Base-by-base conservation (phyloP, 2,329 filamentous ascomycete genomes). In the Aspergillus sp. region DNA sequence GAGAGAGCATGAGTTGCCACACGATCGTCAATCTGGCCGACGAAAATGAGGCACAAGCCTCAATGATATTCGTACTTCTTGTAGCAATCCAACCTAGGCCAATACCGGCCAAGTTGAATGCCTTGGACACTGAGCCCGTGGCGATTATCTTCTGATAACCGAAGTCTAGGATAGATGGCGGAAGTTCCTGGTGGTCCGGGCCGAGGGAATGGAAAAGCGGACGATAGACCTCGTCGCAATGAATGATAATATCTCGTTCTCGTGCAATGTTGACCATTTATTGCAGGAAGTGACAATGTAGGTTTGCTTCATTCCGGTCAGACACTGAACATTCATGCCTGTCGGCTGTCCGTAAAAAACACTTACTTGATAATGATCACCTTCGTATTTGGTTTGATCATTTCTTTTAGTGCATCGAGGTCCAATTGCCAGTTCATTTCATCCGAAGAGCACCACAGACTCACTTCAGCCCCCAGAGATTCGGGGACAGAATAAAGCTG, bases 61-160 rank as follows among this genome's bases (percentile, higher is more conserved):
- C 77, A 45, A 91, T 77, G 48, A 94, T 75, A 0, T 71, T 68
- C 4, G 64, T 61, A 64, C 82, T 80, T 22, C 81, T 80, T 10
- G 83, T 85, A 3, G 85, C 87, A 49, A 91, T 76, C 90, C 90
- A 96, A 27, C 90, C 90, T 1, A 90, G 69, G 1, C 88, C 82
- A 52, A 94, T 83, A 2, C 90, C 89, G 1, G 89, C 88, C 4
- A 95, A 72, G 2, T 86, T 82, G 68, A 89, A 95, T 0, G 88
- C 86, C 69, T 95, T 95, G 22, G 86, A 91, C 74, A 94, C 81
- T n/a, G 86, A 90, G 12, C 89, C 85, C 0, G 87, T 93, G 10
- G 82, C 81, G 27, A 95, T 75, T 20, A 80, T 78, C 48, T 83
- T 84, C 3, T 78, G 70, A 66, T 94, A 93, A 39, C 82, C 83